Base-by-base conservation (phyloP, 2,329 filamentous ascomycete species). In the Teratosphaeria destructans region DNA sequence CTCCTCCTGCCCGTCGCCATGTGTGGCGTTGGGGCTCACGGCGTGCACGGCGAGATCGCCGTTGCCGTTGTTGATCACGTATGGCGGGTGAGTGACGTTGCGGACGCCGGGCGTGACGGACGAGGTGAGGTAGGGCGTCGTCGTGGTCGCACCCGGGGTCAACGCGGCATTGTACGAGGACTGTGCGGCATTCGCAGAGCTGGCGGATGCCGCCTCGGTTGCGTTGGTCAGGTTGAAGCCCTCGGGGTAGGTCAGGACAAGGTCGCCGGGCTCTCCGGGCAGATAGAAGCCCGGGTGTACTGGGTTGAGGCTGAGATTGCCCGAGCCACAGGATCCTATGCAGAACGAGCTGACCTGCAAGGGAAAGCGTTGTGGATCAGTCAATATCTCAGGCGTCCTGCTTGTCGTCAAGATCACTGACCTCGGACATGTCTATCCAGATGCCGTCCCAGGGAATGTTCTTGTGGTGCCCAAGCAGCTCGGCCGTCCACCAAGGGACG, bases 11-110 rank as follows among this genome's bases (percentile, higher is more conserved):
- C 43, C 43, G n/a, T 49, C 43, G 10, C 27, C 77, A 68, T 94
- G 88, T 2, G 87, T 90, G 0, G 89, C 86, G 67, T 94, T 90
- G 0, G 89, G 88, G 61, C 83, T 85, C 29, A 92, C 80, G 1
- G 89, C 88, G 66, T 89, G 84, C 2, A 86, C 84, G 16, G 83
- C 85, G 26, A 93, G 79, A 67, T 89, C 87, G 16, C 87, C 88
- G 52, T 88, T 81, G 49, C 85, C 82, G 35, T 92, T 83, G 71
- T 91, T 85, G 68, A 93, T 86, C 5, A 84, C 82, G 67, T 93
- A 94, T 2, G 89, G 87, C 26, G 89, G 89, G 65, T 85, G 80
- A 67, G 90, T 84, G 59, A 93, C 74, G 66, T 91, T 81, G 23
- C 89, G 81, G 12, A 78, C 76, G 1, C 85, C 86, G 0, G 82